phyloP scores from a whole-genome alignment of 768 basidiomycete genomes.

The Pulveroboletus sp. region DNA sequence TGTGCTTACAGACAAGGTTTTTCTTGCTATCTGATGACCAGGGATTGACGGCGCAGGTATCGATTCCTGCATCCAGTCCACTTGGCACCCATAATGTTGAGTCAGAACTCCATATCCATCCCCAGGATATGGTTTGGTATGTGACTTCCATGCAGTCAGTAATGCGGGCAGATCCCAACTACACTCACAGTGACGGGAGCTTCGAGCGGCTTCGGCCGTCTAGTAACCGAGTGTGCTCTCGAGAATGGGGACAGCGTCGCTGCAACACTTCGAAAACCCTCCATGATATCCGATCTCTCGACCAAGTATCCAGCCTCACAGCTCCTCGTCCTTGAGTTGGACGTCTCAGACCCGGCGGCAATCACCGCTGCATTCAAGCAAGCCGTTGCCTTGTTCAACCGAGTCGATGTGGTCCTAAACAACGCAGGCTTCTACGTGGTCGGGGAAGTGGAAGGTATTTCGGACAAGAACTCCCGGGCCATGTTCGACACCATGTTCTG shows the following conservation, averaged over 20 bases:
- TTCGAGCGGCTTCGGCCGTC: constrained; percentile 39
- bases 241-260: constrained; percentile 38
- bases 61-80: background rate
- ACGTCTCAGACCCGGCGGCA: constrained; percentile 35
- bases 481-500: constrained; percentile 39
- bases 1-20: background rate
- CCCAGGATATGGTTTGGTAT: constrained; percentile 26
- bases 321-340: constrained; percentile 40
- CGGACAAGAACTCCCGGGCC: constrained; percentile 78
- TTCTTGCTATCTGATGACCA: background rate
- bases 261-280: constrained; percentile 44
- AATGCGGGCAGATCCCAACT: background rate
- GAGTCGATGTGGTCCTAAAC: constrained; percentile 45
- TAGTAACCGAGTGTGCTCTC: constrained; percentile 34
- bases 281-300: constrained; percentile 30
- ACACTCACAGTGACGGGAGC: constrained; percentile 39
- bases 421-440: constrained; percentile 38
- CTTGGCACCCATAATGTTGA: background rate
- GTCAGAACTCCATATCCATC: background rate
- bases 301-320: constrained; percentile 29
- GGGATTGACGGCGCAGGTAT: background rate
- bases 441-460: constrained; percentile 72
- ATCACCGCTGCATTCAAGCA: constrained; percentile 36
- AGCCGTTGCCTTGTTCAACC: constrained; percentile 33
- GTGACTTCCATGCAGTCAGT: background rate